Evolutionary conservation across 192 early-diverging fungal species (phyloP).

Genomic region (Umbelopsis sp.): DNA sequence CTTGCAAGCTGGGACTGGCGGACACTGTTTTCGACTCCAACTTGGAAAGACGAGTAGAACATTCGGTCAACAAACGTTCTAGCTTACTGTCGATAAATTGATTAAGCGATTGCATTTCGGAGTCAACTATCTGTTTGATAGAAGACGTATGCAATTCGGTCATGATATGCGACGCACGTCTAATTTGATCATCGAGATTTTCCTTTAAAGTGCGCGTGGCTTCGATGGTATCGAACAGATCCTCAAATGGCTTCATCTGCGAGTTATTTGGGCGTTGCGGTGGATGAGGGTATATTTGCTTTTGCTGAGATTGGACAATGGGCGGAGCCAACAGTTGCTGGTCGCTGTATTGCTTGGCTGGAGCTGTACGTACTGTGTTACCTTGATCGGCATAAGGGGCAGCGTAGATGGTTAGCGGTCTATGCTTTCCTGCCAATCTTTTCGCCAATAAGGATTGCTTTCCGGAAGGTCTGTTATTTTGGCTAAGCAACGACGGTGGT

Average conservation of each 20-base stretch:
- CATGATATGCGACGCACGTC: constrained; percentile 67
- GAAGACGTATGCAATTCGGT: constrained; percentile 72
- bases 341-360: constrained; percentile 5
- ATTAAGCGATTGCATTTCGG: not conserved
- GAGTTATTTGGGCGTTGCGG: not conserved
- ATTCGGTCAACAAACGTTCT: constrained; percentile 19
- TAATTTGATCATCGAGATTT: constrained; percentile 79
- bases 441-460: constrained; percentile 17
- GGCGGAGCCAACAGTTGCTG: constrained; percentile 15
- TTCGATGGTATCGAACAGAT: constrained; percentile 61
- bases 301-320: constrained; percentile 18
- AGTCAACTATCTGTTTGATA: not conserved
- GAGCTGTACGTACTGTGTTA: not conserved
- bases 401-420: constrained; percentile 8
- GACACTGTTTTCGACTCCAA: not conserved
- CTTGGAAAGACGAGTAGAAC: constrained; percentile 10
- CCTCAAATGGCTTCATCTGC: constrained; percentile 53
- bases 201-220: constrained; percentile 60
- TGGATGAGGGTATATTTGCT: constrained; percentile 15
- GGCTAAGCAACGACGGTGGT: not conserved
- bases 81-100: constrained; percentile 1
- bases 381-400: constrained; percentile 10
- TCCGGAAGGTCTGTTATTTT: not conserved
- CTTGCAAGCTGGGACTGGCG: not conserved
- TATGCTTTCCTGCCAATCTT: constrained; percentile 10